Evolutionary conservation across 140 eudicot genomes (phyloP), one percentile per base, ranked within the genome.

Genomic region (Bidens hawaiensis): DNA sequence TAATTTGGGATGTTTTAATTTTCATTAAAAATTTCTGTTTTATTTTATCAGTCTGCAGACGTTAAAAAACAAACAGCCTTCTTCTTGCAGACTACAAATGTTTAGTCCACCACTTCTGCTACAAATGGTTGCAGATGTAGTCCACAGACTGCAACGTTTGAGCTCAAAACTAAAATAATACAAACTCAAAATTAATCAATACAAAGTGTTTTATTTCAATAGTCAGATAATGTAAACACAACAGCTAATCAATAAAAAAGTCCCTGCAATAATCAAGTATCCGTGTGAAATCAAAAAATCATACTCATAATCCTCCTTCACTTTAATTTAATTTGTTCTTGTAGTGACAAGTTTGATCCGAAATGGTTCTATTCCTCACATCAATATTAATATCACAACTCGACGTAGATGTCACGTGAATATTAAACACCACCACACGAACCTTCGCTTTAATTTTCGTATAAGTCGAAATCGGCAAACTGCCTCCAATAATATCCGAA

Each of bases 381-480:
- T 64, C 80, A 17, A 82, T 41, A 45, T 64, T 73, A 58, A 75
- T 36, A 72, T 67, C 78, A 19, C 89, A 82, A 11, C 49, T 68
- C 9, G 81, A 68, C 8, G 43, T 65, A 30, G 79, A 78, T 0
- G 56, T 62, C 10, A 77, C 78, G 8, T 67, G 50, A 33, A 76
- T 45, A 25, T 49, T 22, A 12, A 58, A n/a, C 14, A 68, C 43
- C 1, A 82, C 24, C 1, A 79, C 77, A 0, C 72, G 58, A 47
- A 72, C 80, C 34, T 69, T 76, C 16, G 82, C 89, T 1, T 67
- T 57, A 1, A 81, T 77, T 23, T 28, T 69, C 0, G 81, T 62
- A 31, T 66, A 74, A 9, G 66, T 77, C 6, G 78, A 52, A 31
- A 81, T 40, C 3, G 67, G 53, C 67, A 81, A 54, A 7, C 43